Percentiles rank a stretch among this genome's conserved stretches.
phyloP scores from a whole-genome alignment of 208 protist genomes.

The Leishmania turanica region DNA sequence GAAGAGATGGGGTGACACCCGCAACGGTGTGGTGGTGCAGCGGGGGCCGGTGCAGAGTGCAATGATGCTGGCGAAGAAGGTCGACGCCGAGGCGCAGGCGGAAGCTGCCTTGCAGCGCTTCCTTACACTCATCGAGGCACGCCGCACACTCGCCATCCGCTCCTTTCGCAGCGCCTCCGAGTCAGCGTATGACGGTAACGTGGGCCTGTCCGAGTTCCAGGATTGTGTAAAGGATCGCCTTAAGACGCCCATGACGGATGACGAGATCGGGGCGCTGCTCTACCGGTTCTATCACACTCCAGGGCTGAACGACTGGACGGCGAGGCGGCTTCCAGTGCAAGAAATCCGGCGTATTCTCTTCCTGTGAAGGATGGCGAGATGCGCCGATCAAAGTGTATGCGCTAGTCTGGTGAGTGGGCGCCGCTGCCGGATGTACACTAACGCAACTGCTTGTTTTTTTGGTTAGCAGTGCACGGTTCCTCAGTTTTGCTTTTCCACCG shows the following conservation, averaged over 20 bases:
- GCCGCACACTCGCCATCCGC: constrained; percentile 75
- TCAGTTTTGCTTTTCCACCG: not conserved
- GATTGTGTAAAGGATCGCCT: constrained; percentile 59
- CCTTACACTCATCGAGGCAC: constrained; percentile 68
- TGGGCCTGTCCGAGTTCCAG: constrained; percentile 79
- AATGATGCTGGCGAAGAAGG: constrained; percentile 32
- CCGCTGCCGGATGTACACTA: constrained; percentile 10
- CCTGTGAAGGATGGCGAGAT: constrained; percentile 31
- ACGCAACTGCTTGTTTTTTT: not conserved
- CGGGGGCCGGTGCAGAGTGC: constrained; percentile 53
- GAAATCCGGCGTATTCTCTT: constrained; percentile 68
- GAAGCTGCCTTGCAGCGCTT: constrained; percentile 78
- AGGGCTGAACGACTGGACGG: constrained; percentile 62
- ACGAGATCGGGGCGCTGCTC: constrained; percentile 77
- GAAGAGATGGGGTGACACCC: constrained; percentile 25
- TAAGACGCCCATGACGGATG: constrained; percentile 63
- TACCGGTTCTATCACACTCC: constrained; percentile 82
- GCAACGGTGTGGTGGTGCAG: constrained; percentile 27
- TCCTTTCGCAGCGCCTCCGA: constrained; percentile 61
- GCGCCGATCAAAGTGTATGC: not conserved
- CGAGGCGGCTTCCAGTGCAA: constrained; percentile 64
- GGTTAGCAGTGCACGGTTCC: not conserved
- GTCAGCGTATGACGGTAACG: constrained; percentile 72
- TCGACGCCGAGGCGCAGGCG: constrained; percentile 37
- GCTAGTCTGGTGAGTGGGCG: not conserved